Percentiles rank a stretch among this genome's conserved stretches.
Conservation (phyloP, 2,329 filamentous ascomycete genomes). For the Lecanicillium sp. region DNA sequence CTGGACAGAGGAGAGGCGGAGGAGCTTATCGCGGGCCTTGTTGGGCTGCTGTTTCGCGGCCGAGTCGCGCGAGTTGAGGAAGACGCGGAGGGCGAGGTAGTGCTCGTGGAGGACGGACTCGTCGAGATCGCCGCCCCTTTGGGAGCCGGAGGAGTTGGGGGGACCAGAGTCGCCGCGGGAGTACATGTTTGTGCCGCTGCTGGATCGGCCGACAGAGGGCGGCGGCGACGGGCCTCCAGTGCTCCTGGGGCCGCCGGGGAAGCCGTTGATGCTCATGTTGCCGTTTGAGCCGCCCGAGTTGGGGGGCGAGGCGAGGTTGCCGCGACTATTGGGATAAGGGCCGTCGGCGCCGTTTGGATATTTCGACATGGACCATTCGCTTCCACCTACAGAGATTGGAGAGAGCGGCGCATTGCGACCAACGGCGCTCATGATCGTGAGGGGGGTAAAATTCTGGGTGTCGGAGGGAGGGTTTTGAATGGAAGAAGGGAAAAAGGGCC, state of each 20-base stretch:
- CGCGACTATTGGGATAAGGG: conserved; percentile 47
- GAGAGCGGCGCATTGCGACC: conserved; percentile 71
- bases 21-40: conserved; percentile 87
- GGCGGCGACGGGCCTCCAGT: conserved; percentile 72
- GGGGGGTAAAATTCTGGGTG: conserved; percentile 15
- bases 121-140: conserved; percentile 48
- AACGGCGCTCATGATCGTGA: conserved; percentile 50
- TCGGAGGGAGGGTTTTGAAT: conserved; percentile 22
- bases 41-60: conserved; percentile 70
- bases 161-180: conserved; percentile 60
- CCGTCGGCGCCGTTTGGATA: conserved; percentile 54
- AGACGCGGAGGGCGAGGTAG: conserved; percentile 72
- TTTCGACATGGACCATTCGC: conserved; percentile 72
- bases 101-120: conserved; percentile 67
- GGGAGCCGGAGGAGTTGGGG: conserved; percentile 34
- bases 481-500: conserved; percentile 3
- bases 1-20: conserved; percentile 83
- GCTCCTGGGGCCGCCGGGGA: conserved; percentile 50
- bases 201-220: conserved; percentile 79
- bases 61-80: conserved; percentile 71
- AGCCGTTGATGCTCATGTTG: conserved; percentile 54
- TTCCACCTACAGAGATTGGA: conserved; percentile 75
- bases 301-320: conserved; percentile 62
- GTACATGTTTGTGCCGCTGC: conserved; percentile 68
- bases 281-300: conserved; percentile 58